These are phyloP conservation scores for Hypocreales sp. DNA, from an alignment of 2,329 filamentous ascomycete genomes.

Conservation along the genomic window DNA sequence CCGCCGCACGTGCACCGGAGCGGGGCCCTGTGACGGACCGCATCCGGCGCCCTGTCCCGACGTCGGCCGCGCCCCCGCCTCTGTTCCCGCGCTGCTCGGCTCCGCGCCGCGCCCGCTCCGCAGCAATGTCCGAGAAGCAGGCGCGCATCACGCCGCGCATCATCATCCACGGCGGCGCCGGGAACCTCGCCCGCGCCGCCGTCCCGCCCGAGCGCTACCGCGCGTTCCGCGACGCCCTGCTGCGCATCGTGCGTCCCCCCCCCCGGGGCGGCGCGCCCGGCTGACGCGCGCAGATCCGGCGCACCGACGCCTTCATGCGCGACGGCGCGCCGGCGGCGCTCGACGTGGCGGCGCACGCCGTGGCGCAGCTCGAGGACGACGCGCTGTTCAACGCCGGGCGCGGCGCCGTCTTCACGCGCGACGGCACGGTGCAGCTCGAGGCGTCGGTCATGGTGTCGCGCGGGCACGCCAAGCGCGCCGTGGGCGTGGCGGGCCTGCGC, in stretches of 20 bases:
- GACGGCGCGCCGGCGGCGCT: slow-evolving; percentile 46
- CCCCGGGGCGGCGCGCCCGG: neutral
- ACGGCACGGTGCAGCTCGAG: slow-evolving; percentile 74
- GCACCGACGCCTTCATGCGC: slow-evolving; percentile 32
- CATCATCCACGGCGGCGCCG: slow-evolving; percentile 60
- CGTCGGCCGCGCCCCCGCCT: too few relatives aligned
- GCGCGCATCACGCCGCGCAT: slow-evolving; percentile 38
- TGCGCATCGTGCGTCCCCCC: slow-evolving; percentile 35
- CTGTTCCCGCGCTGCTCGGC: too few relatives aligned
- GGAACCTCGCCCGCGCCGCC: slow-evolving; percentile 46
- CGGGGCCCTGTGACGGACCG: too few relatives aligned
- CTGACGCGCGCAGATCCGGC: slow-evolving; percentile 22
- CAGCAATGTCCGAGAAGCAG: too few relatives aligned
- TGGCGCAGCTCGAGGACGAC: slow-evolving; percentile 61
- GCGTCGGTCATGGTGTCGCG: slow-evolving; percentile 73
- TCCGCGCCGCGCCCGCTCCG: too few relatives aligned
- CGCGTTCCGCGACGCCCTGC: slow-evolving; percentile 43
- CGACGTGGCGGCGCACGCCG: slow-evolving; percentile 60
- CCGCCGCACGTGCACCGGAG: too few relatives aligned
- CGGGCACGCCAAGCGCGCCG: slow-evolving; percentile 58
- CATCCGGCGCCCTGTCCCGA: too few relatives aligned
- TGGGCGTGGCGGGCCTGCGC: slow-evolving; percentile 58
- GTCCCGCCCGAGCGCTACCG: slow-evolving; percentile 42
- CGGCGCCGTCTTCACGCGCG: slow-evolving; percentile 74
- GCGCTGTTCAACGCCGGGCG: slow-evolving; percentile 72